Percentiles rank a stretch among this genome's conserved stretches.
phyloP scores from a whole-genome alignment of 768 basidiomycete species.

The Termitomyces sp. region DNA sequence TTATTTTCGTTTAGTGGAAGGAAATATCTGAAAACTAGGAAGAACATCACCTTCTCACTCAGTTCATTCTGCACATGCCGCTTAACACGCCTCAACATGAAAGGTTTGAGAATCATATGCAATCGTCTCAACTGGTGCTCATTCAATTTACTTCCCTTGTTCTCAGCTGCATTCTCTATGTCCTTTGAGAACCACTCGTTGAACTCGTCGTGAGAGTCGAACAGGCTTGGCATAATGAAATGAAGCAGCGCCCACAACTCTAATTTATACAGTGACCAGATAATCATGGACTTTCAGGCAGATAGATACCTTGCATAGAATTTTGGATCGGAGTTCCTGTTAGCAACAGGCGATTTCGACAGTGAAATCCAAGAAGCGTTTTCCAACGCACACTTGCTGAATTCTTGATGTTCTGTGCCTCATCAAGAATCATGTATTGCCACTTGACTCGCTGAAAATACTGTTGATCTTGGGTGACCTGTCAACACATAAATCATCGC shows the following conservation, averaged over 20 bases:
- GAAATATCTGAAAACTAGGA: neutral
- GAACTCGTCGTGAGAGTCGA: conserved; percentile 99
- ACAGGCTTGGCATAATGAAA: conserved; percentile 99
- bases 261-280: conserved; percentile 22
- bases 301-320: conserved; percentile 87
- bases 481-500: neutral
- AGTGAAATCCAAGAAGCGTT: conserved; percentile 91
- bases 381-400: conserved; percentile 96
- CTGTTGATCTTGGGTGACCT: conserved; percentile 95
- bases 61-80: conserved; percentile 99
- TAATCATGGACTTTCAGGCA: neutral
- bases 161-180: conserved; percentile 91
- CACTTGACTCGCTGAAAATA: conserved; percentile 97
- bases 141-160: conserved; percentile 86
- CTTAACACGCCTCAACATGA: conserved; percentile 97
- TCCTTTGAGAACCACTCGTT: conserved; percentile 99
- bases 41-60: conserved; percentile 79
- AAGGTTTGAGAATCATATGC: conserved; percentile 98
- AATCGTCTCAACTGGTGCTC: conserved; percentile 92
- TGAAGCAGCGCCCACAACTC: conserved; percentile 98
- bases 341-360: conserved; percentile 88
- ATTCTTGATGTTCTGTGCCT: conserved; percentile 99
- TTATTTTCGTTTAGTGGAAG: neutral
- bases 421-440: conserved; percentile 99
- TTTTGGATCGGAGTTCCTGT: conserved; percentile 99